Percentiles rank a stretch among this genome's conserved stretches.
Conservation (phyloP, 2,329 filamentous ascomycete species). For the Diaporthe longicolla region DNA sequence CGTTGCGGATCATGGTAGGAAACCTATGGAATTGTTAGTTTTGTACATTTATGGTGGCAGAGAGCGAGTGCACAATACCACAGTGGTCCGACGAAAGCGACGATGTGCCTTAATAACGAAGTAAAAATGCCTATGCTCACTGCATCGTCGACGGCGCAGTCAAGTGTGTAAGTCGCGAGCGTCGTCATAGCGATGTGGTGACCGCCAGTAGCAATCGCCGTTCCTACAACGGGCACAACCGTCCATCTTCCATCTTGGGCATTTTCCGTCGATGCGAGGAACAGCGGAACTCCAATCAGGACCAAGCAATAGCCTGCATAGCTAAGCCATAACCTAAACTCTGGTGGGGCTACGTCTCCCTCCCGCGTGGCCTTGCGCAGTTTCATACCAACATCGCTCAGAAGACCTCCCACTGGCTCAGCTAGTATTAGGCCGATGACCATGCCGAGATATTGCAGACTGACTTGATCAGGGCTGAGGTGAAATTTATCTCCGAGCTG, state of each 20-base stretch:
- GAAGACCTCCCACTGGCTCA: slow-evolving; percentile 66
- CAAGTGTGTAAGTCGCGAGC: slow-evolving; percentile 69
- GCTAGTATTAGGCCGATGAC: slow-evolving; percentile 69
- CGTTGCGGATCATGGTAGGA: slow-evolving; percentile 27
- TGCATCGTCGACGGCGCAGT: slow-evolving; percentile 65
- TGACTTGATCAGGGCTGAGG: slow-evolving; percentile 68
- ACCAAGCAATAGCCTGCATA: slow-evolving; percentile 65
- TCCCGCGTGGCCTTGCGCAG: slow-evolving; percentile 48
- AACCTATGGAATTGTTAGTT: background rate
- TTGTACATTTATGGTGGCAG: background rate
- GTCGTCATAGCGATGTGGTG: slow-evolving; percentile 73
- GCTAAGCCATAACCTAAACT: slow-evolving; percentile 68
- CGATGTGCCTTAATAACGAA: slow-evolving; percentile 65
- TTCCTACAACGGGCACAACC: slow-evolving; percentile 66
- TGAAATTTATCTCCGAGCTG: slow-evolving; percentile 67
- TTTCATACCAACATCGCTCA: slow-evolving; percentile 66
- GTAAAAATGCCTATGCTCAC: slow-evolving; percentile 69
- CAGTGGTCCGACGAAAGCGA: slow-evolving; percentile 60
- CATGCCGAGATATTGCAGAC: slow-evolving; percentile 68
- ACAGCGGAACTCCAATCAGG: slow-evolving; percentile 65
- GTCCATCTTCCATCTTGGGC: slow-evolving; percentile 61
- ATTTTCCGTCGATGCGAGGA: slow-evolving; percentile 63
- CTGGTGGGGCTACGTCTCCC: slow-evolving; percentile 52
- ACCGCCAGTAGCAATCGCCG: slow-evolving; percentile 63
- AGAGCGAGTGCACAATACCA: slow-evolving; percentile 37